These are phyloP conservation scores for Carallia brachiata DNA, from an alignment of 345 rosid genomes.

Conservation along the genomic window DNA sequence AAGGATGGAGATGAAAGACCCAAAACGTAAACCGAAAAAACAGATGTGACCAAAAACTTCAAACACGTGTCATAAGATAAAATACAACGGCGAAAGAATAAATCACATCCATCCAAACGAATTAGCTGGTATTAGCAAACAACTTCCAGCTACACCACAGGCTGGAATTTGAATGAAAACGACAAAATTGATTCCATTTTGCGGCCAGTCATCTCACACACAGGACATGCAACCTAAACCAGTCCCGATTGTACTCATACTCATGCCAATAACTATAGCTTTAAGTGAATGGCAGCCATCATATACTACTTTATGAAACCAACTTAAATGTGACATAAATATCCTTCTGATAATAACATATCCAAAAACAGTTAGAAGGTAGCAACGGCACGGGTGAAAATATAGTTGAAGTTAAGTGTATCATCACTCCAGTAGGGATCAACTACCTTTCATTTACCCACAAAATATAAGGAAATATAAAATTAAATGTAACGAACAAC, in stretches of 20 bases:
- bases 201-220: neutral
- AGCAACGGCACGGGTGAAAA: neutral
- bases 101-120: slow-evolving; percentile 16
- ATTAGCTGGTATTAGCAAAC: slow-evolving; percentile 17
- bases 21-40: slow-evolving; percentile 4
- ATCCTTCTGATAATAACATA: neutral
- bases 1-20: slow-evolving; percentile 1
- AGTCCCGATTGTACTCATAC: neutral
- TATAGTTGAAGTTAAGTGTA: too few relatives aligned
- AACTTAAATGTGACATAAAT: neutral
- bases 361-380: neutral
- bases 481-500: neutral
- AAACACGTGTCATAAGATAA: slow-evolving; percentile 3
- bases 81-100: neutral
- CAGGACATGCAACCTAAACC: slow-evolving; percentile 2
- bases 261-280: slow-evolving; percentile 2
- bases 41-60: slow-evolving; percentile 1
- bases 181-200: slow-evolving; percentile 8
- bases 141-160: slow-evolving; percentile 26
- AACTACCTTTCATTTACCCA: too few relatives aligned
- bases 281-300: slow-evolving; percentile 11
- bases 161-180: slow-evolving; percentile 15
- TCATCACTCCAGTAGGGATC: too few relatives aligned
- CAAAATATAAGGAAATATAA: too few relatives aligned
- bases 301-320: neutral